Conservation (phyloP, 2,329 filamentous ascomycete genomes). For the Diaporthe aspalathi region DNA sequence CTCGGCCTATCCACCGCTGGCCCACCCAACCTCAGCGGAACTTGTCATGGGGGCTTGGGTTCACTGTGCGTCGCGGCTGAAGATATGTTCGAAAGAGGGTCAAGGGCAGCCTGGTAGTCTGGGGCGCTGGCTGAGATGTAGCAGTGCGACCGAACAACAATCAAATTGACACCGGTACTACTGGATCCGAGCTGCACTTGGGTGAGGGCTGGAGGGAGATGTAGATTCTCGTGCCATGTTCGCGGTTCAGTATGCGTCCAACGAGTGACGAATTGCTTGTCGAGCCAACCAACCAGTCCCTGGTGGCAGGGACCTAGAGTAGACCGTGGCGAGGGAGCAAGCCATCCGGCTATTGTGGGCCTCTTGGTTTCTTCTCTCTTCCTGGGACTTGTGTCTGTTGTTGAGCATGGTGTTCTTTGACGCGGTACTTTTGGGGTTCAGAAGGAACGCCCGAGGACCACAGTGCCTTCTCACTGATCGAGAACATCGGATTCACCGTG, state of each 20-base stretch:
- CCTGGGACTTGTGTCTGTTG: background rate
- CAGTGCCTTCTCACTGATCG: background rate
- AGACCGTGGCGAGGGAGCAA: constrained; percentile 16
- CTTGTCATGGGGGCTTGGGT: constrained; percentile 24
- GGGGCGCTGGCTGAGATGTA: background rate
- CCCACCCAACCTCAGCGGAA: constrained; percentile 13
- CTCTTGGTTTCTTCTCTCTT: background rate
- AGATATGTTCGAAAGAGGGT: constrained; percentile 2
- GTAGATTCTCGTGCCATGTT: background rate
- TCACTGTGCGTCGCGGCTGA: constrained; percentile 24
- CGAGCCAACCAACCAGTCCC: constrained; percentile 30
- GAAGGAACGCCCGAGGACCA: no score
- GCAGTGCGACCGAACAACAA: constrained; percentile 21
- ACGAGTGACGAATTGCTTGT: constrained; percentile 12
- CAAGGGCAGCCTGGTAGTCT: background rate
- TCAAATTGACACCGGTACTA: constrained; percentile 23
- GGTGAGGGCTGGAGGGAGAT: background rate
- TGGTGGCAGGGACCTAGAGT: constrained; percentile 18
- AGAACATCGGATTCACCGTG: background rate
- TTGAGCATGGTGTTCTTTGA: background rate
- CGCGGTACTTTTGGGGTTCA: background rate
- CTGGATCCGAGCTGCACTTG: background rate
- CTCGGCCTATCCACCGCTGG: background rate
- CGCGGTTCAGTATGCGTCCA: background rate
- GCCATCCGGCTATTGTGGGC: constrained; percentile 24